These are phyloP conservation scores for Medicago arabica DNA, from an alignment of 306 rosid species.

Conservation along the genomic window DNA sequence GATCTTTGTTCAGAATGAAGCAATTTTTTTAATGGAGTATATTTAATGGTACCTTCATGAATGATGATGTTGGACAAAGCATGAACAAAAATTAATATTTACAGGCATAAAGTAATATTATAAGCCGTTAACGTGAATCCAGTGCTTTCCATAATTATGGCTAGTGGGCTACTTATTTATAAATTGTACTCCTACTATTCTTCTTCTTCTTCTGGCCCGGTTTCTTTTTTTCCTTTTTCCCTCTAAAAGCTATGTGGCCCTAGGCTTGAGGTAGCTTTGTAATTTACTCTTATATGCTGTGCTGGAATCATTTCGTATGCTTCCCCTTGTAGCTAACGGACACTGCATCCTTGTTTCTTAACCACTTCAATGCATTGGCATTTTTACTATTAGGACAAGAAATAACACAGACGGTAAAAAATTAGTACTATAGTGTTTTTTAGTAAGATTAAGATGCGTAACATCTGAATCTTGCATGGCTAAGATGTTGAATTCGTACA, in stretches of 20 bases:
- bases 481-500: too few relatives aligned
- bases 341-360: constrained; percentile 22
- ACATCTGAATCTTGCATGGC: not conserved
- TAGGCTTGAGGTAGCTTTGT: constrained; percentile 33
- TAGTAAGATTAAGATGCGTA: not conserved
- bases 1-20: constrained; percentile 29
- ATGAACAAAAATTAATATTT: constrained; percentile 38
- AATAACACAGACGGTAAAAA: not conserved
- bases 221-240: constrained; percentile 26
- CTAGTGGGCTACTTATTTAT: constrained; percentile 25
- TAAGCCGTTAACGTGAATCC: constrained; percentile 45
- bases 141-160: constrained; percentile 56
- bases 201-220: constrained; percentile 32
- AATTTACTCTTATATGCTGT: constrained; percentile 21
- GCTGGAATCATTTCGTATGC: constrained; percentile 27
- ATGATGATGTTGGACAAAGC: constrained; percentile 42
- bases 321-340: constrained; percentile 26
- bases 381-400: not conserved
- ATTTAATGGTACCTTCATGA: constrained; percentile 16
- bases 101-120: constrained; percentile 33
- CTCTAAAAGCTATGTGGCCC: constrained; percentile 46
- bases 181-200: not conserved
- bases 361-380: constrained; percentile 5
- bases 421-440: too few relatives aligned
- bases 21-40: constrained; percentile 20